Base-by-base conservation (phyloP, 2,329 filamentous ascomycete species). In the Aureobasidium vineae region DNA sequence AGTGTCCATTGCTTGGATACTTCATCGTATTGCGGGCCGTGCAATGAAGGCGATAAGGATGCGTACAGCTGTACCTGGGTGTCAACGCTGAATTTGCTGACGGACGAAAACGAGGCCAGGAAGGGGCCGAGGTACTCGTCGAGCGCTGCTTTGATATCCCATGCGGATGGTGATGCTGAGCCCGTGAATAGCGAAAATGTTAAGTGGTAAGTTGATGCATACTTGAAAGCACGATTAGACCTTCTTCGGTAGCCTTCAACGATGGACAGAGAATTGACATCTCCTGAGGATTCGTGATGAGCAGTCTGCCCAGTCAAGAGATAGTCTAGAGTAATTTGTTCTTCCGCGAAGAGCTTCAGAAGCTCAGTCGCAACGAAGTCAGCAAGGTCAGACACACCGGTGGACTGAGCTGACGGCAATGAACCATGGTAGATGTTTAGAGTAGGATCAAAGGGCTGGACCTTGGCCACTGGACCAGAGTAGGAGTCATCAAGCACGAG, bases 1-100 rank as follows among this genome's bases (percentile, higher is more conserved):
- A 99, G 80, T 0, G 81, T 84, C 86, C 86, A 89, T 38, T 89
- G 83, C 28, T 88, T 79, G n/a, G 77, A 77, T 0, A 75, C 67
- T 28, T 82, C 77, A 65, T 86, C 82, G 67, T 82, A 86, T 54
- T 83, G 79, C 0, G 87, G 87, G 3, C 79, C 78, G 7, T 81
- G 84, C 21, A 88, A 83, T 1, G 85, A 87, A 0, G 86, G 85
- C 1, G 87, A 86, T 69, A 88, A 85, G 2, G 81, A 81, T 6
- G 95, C 94, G 75, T 97, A 97, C 0, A 98, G 84, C 78, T 99
- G 95, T 2, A 99, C 90, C 78, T 99, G 95, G 0, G 92, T 96
- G 75, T 98, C 93, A 59, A 98, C 89, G 16, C 93, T 97, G 74
- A 99, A 98, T 76, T 96, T 94, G 80, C 93, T 95, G 70, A 97